A percentile compares a stretch with the other conserved stretches of the same genome.
phyloP scores from a whole-genome alignment of 2,329 filamentous ascomycete genomes.

The Pyrenophora graminea region DNA sequence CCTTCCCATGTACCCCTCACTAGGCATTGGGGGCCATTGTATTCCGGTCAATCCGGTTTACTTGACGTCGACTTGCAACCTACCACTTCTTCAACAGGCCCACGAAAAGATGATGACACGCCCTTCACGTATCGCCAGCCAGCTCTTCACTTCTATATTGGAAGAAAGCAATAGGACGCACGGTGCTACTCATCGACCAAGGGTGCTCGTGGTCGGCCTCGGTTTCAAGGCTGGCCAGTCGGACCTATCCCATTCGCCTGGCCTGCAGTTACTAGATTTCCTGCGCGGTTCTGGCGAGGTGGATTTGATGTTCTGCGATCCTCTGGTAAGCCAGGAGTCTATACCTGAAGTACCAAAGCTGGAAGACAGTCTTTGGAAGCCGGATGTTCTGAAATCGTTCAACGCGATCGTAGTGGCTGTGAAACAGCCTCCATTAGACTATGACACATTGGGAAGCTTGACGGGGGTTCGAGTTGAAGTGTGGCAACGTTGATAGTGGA shows the following conservation, averaged over 20 bases:
- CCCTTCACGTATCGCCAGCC: constrained; percentile 42
- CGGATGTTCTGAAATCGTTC: constrained; percentile 46
- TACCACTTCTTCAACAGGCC: constrained; percentile 54
- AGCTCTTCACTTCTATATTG: constrained; percentile 5
- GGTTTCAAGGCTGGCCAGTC: constrained; percentile 59
- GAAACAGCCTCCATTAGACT: constrained; percentile 51
- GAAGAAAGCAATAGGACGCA: not conserved
- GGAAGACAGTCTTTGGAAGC: constrained; percentile 47
- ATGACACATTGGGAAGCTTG: constrained; percentile 45
- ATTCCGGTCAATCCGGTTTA: constrained; percentile 63
- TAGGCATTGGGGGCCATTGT: constrained; percentile 61
- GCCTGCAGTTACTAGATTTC: constrained; percentile 44
- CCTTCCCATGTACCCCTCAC: constrained; percentile 52
- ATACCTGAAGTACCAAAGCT: constrained; percentile 44
- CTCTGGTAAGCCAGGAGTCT: constrained; percentile 50
- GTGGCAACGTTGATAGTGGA: constrained; percentile 1
- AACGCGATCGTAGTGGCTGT: constrained; percentile 53
- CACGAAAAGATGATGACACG: constrained; percentile 51
- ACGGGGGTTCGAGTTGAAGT: constrained; percentile 22
- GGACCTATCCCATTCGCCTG: constrained; percentile 55
- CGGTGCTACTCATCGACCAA: constrained; percentile 1
- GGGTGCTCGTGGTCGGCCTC: constrained; percentile 52
- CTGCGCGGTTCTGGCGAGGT: constrained; percentile 45
- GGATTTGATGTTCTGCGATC: constrained; percentile 53
- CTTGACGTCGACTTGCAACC: constrained; percentile 53